Conservation (phyloP, 768 basidiomycete genomes). For the Serendipita indica region DNA sequence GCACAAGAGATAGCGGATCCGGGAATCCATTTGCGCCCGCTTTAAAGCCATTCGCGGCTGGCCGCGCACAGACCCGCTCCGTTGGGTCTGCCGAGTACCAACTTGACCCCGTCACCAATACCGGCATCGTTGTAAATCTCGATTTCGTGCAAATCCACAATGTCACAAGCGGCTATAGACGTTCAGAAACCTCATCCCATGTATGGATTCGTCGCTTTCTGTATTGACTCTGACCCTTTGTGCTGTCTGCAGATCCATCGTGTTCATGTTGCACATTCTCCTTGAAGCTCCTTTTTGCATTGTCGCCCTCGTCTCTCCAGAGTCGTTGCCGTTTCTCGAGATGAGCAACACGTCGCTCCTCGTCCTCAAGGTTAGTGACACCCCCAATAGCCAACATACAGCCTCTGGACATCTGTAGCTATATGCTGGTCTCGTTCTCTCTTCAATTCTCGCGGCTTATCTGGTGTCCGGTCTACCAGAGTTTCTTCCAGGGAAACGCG, state of each 20-base stretch:
- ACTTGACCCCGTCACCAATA: too few species aligned
- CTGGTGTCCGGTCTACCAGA: slow-evolving; percentile 69
- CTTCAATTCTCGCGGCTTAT: slow-evolving; percentile 44
- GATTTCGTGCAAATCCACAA: too few species aligned
- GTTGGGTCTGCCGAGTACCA: too few species aligned
- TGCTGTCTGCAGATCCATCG: slow-evolving; percentile 32
- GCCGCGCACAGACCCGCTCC: too few species aligned
- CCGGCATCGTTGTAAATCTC: too few species aligned
- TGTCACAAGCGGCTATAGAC: not conserved
- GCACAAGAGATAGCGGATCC: slow-evolving; percentile 65
- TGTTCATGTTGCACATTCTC: slow-evolving; percentile 69
- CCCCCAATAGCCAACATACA: not conserved
- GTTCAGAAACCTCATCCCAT: not conserved
- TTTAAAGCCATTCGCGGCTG: slow-evolving; percentile 34
- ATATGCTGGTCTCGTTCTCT: slow-evolving; percentile 48
- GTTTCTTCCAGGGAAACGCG: slow-evolving; percentile 74
- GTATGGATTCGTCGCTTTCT: not conserved
- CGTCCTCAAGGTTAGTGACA: slow-evolving; percentile 47
- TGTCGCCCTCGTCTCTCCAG: slow-evolving; percentile 32
- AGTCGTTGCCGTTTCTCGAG: slow-evolving; percentile 54
- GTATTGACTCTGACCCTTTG: not conserved
- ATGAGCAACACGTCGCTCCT: slow-evolving; percentile 71
- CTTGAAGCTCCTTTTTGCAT: slow-evolving; percentile 66
- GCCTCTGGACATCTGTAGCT: slow-evolving; percentile 29
- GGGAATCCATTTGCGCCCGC: not conserved